These are phyloP conservation scores for Colletotrichum sp. DNA, from an alignment of 2,329 filamentous ascomycete genomes.

Conservation along the genomic window DNA sequence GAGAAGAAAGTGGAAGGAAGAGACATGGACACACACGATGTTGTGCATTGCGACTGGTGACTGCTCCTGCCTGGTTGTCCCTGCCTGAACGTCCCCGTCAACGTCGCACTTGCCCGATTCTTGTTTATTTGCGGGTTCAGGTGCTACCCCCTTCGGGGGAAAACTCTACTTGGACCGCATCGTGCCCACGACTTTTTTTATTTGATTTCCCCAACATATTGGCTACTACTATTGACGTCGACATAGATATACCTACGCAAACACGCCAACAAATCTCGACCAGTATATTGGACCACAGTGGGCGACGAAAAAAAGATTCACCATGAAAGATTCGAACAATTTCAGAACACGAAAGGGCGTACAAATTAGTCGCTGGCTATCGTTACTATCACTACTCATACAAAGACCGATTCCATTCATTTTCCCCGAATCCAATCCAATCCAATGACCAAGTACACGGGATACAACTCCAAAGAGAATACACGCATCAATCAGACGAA, in stretches of 20 bases:
- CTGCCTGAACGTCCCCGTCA: neutral
- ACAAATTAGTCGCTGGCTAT: constrained; percentile 1
- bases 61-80: neutral
- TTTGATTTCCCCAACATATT: neutral
- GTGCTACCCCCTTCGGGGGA: neutral
- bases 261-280: neutral
- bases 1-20: neutral
- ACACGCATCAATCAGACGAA: neutral
- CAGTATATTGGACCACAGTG: neutral
- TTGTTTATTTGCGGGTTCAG: constrained; percentile 8
- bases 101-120: constrained; percentile 8
- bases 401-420: neutral
- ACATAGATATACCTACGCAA: neutral
- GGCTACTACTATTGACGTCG: neutral
- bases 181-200: neutral
- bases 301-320: neutral
- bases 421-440: neutral
- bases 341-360: neutral
- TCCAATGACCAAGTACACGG: neutral
- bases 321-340: neutral
- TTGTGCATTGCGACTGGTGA: neutral
- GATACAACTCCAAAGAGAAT: neutral
- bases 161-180: neutral
- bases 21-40: neutral
- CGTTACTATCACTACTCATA: constrained; percentile 6